phyloP scores from a whole-genome alignment of 208 protist species.

The Acanthamoeba triangularis region DNA sequence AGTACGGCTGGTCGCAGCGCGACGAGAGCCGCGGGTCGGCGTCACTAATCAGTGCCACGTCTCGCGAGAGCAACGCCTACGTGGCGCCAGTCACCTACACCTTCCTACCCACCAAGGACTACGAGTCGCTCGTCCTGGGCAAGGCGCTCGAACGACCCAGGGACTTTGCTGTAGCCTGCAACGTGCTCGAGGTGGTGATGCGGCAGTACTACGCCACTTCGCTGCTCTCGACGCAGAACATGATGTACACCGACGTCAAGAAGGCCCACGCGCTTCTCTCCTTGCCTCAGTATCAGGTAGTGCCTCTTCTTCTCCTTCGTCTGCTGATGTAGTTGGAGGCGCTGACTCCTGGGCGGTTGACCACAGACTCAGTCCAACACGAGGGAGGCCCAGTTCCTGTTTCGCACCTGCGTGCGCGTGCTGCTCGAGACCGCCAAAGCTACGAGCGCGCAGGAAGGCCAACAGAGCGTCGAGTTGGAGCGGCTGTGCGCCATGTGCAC shows the following conservation, averaged over 20 bases:
- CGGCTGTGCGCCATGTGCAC: background rate
- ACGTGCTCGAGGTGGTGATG: conserved; percentile 21
- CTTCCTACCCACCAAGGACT: conserved; percentile 24
- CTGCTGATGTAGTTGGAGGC: too few species aligned
- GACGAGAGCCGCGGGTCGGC: conserved; percentile 3
- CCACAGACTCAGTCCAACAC: background rate
- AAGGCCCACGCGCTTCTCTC: background rate
- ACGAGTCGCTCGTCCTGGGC: background rate
- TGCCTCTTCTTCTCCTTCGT: background rate
- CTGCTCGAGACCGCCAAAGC: background rate
- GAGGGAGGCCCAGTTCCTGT: background rate
- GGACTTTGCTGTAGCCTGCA: background rate
- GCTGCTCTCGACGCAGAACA: conserved; percentile 25
- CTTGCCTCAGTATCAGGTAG: background rate
- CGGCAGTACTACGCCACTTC: conserved; percentile 27
- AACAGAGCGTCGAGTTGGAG: too few species aligned
- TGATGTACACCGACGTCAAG: conserved; percentile 11
- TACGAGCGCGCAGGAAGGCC: background rate
- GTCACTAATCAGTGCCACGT: conserved; percentile 5
- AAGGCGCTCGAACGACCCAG: background rate
- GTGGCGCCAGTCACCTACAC: conserved; percentile 1
- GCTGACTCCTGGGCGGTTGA: background rate
- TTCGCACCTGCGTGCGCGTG: conserved; percentile 1
- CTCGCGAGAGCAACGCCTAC: background rate
- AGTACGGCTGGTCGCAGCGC: conserved; percentile 11